Base-by-base conservation (phyloP, 139 green algal species). In the Volvox africanus region DNA sequence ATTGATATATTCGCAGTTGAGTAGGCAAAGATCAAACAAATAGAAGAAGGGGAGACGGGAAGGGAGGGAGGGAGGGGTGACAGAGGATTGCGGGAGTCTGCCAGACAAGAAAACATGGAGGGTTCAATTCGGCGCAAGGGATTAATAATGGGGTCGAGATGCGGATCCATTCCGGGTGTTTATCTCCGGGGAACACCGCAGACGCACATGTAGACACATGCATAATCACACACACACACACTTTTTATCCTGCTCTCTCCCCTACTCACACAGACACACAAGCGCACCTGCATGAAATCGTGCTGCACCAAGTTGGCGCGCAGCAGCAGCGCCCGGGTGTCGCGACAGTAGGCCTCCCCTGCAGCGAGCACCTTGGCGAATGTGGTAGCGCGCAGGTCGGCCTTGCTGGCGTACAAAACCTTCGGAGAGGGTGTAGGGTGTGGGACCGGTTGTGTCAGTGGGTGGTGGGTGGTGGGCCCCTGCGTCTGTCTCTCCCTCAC, bases 281-380 rank as follows among this genome's bases (percentile, higher is more conserved):
- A 19, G 24, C 86, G 21, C 75, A 84, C 86, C 94, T 97, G 96
- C 82, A 98, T 89, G 28, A 98, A 75, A 77, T 99, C 96, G 85
- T 98, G 94, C 89, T 95, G 93, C 88, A 98, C 90, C 77, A 99
- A 91, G 75, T 89, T 96, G 26, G 96, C 95, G 16, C 97, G 90
- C 83, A 99, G 93, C 86, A 99, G 92, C 88, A 98, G 92, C 32
- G 95, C 94, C 0, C 93, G 89, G 0, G 94, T 97, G 68, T 98
- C 94, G 20, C 94, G 76, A 68, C 97, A 71, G 92, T 97, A 98
- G 14, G 96, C 92, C 89, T 98, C 92, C 0, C 88, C 89, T 6
- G 79, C 88, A 9, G 76, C 37, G 84, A 94, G 84, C 61, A 96
- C 94, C 90, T 92, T 89, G 50, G 55, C 62, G 86, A 97, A 99